Evolutionary conservation across 768 basidiomycete genomes (phyloP).

Genomic region (Leccinum variicolor): DNA sequence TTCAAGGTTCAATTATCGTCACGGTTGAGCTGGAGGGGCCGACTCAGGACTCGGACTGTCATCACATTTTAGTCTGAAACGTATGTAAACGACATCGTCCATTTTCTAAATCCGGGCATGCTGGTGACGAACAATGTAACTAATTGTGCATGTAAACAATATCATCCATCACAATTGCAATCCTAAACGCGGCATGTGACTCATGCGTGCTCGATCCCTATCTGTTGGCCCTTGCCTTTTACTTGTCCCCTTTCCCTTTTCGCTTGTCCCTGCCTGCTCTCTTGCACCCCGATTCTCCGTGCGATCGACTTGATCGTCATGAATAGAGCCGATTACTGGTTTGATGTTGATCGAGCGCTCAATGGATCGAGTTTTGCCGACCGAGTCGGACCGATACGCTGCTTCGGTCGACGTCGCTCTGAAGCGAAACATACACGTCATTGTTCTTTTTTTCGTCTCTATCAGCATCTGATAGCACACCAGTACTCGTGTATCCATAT

Average conservation of each 20-base stretch:
- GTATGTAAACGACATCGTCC: not conserved
- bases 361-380: not conserved
- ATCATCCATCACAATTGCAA: not conserved
- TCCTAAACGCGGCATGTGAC: not conserved
- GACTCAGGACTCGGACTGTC: not conserved
- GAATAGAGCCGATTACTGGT: no score
- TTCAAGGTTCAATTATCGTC: not conserved
- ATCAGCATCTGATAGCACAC: not conserved
- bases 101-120: not conserved
- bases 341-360: not conserved
- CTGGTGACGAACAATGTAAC: not conserved
- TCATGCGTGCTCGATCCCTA: not conserved
- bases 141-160: not conserved
- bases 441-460: not conserved
- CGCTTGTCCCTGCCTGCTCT: not conserved
- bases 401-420: not conserved
- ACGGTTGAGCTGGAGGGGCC: not conserved
- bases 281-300: not conserved
- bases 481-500: not conserved
- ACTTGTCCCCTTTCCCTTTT: no score
- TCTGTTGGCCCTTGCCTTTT: not conserved
- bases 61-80: not conserved
- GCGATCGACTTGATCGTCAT: not conserved
- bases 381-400: not conserved
- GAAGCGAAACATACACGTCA: not conserved